Percentiles rank a stretch among this genome's conserved stretches.
phyloP scores from a whole-genome alignment of 495 filamentous ascomycete species.

The Podospora pseudopauciseta region DNA sequence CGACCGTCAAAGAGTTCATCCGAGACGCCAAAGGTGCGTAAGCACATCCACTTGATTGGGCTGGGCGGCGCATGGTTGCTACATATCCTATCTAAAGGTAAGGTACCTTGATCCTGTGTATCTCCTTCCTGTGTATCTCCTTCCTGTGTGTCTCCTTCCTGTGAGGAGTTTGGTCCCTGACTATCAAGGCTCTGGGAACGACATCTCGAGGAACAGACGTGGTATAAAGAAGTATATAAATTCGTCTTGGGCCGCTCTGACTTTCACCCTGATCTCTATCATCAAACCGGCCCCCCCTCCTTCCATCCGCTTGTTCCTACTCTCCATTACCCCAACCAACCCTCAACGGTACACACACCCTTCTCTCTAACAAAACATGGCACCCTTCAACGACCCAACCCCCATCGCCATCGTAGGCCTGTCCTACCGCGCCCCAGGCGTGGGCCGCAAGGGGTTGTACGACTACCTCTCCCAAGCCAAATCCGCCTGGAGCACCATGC shows the following conservation, averaged over 20 bases:
- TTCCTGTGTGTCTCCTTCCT: not conserved
- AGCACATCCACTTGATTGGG: not conserved
- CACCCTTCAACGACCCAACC: not conserved
- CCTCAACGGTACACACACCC: not conserved
- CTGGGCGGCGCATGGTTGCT: not conserved
- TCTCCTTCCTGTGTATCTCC: not conserved
- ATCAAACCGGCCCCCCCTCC: too few species aligned
- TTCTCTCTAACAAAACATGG: not conserved
- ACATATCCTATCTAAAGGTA: too few species aligned
- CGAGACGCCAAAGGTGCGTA: not conserved
- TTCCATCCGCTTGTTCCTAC: not conserved
- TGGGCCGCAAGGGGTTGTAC: not conserved
- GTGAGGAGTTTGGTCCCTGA: not conserved
- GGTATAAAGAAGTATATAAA: not conserved
- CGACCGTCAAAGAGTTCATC: not conserved
- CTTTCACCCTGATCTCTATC: not conserved
- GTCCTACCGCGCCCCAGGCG: conserved; percentile 1
- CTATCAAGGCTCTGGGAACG: not conserved
- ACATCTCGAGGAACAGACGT: not conserved
- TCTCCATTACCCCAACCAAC: not conserved
- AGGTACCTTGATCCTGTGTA: not conserved
- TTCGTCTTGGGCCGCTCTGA: not conserved
- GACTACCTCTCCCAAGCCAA: conserved; percentile 4
- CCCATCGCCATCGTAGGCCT: conserved; percentile 3
- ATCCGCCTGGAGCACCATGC: conserved; percentile 3